Percentiles rank a stretch among this genome's conserved stretches.
Conservation (phyloP, 805 yeast species). For the Pichia membranifaciens region DNA sequence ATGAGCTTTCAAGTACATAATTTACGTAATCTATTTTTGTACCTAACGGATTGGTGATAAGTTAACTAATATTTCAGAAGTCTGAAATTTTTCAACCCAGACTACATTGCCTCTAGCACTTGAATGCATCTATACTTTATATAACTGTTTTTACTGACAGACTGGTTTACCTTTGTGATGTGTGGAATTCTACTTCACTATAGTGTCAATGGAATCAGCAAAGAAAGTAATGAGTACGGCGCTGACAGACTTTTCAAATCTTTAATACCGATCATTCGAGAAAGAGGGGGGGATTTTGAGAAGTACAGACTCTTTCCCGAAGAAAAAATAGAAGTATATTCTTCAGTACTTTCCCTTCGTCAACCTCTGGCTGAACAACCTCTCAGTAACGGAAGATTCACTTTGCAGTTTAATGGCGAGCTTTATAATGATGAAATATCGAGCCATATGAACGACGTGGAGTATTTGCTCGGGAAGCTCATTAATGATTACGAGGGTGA, state of each 20-base stretch:
- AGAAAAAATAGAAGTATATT: conserved; percentile 36
- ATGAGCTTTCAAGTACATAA: too few species aligned
- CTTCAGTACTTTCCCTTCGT: conserved; percentile 77
- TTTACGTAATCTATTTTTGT: too few species aligned
- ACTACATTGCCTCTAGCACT: too few species aligned
- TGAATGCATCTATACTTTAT: too few species aligned
- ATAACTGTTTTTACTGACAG: too few species aligned
- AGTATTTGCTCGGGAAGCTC: conserved; percentile 35
- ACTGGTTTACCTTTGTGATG: too few species aligned
- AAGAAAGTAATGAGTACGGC: conserved; percentile 15
- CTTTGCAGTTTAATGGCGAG: conserved; percentile 88
- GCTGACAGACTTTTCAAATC: conserved; percentile 25
- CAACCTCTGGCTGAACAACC: conserved; percentile 81
- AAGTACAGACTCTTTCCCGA: conserved; percentile 20
- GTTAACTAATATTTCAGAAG: too few species aligned
- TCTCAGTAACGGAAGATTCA: conserved; percentile 30
- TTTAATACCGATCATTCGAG: conserved; percentile 40
- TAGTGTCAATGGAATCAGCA: conserved; percentile 4
- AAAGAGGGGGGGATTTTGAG: conserved; percentile 63
- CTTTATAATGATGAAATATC: conserved; percentile 57
- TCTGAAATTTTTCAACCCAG: too few species aligned
- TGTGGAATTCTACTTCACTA: conserved; percentile 50
- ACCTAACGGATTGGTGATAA: too few species aligned
- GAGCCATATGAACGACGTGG: conserved; percentile 54
- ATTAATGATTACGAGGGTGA: conserved; percentile 31